Evolutionary conservation across 176 grass and related monocot species (phyloP), one percentile per base, ranked within the genome.

Genomic region (Cenchrus americanus): DNA sequence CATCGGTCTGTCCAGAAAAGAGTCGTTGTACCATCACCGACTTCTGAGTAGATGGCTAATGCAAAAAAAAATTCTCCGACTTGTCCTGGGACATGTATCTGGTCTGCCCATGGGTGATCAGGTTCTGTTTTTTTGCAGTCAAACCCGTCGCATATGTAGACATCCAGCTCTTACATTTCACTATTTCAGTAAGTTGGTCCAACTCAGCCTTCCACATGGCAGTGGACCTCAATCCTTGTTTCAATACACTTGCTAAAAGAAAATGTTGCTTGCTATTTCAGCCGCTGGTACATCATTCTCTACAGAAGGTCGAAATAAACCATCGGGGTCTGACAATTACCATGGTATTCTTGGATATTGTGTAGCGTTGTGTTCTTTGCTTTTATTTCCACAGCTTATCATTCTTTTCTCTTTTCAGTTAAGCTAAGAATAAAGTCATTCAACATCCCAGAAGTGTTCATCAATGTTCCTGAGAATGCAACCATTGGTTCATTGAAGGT

Each of bases 401-500:
- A 40, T 48, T 76, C 75, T 73, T 69, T 40, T 90, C 43, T 87
- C 44, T 76, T 87, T 89, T 58, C 90, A 97, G 94, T 94, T 84
- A 97, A 94, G 81, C 69, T 97, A 66, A 84, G 84, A 70, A 97
- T 97, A 80, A 92, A 94, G 77, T 94, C 94, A 37, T 92, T 97
- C 80, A 92, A 81, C 66, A 85, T 97, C 41, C 94, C 94, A 49
- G 94, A 97, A 86, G 75, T 94, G 66, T 84, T 86, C 72, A 86
- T 97, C 77, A 88, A 94, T 64, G 81, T 97, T 68, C 92, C 94
- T 83, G 90, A 97, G 89, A 90, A 91, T 83, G 80, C 92, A 84
- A 92, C 94, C 22, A 70, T 97, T 83, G 92, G 80, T 80, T 92
- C 81, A 9, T 78, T 97, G 48, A 97, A 97, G 92, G 94, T 97